Conservation (phyloP, 345 rosid genomes). For the Brassica nigra region DNA sequence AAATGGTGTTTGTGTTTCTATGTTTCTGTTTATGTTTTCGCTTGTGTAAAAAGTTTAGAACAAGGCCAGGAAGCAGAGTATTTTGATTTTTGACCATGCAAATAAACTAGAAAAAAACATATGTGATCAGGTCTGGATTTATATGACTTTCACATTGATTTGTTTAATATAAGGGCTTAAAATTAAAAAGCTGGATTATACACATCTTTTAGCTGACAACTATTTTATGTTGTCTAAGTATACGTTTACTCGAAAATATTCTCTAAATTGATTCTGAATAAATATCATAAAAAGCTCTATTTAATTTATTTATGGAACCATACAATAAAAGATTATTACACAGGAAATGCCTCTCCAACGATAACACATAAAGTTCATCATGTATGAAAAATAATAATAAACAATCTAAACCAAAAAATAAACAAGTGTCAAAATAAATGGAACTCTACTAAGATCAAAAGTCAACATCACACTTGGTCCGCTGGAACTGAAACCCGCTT, state of each 20-base stretch:
- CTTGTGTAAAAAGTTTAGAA: not conserved
- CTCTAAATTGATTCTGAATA: not conserved
- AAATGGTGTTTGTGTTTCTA: no score
- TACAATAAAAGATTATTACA: not conserved
- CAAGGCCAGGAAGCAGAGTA: not conserved
- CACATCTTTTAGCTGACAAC: not conserved
- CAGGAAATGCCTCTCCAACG: not conserved
- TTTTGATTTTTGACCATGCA: not conserved
- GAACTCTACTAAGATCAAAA: not conserved
- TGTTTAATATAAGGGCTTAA: not conserved
- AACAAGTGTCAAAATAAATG: not conserved
- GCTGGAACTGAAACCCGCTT: slow-evolving; percentile 22
- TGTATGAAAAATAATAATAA: not conserved
- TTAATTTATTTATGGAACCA: slow-evolving; percentile 13
- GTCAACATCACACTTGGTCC: slow-evolving; percentile 56
- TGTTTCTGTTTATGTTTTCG: not conserved
- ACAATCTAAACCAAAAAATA: slow-evolving; percentile 5
- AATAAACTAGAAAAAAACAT: not conserved
- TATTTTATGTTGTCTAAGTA: not conserved
- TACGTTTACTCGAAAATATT: not conserved
- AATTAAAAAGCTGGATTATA: not conserved
- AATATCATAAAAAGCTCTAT: not conserved
- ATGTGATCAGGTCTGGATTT: not conserved
- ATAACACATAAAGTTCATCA: slow-evolving; percentile 6
- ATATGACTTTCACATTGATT: not conserved